These are phyloP conservation scores for Babjeviella inositovora DNA, from an alignment of 805 yeast species.

Conservation along the genomic window DNA sequence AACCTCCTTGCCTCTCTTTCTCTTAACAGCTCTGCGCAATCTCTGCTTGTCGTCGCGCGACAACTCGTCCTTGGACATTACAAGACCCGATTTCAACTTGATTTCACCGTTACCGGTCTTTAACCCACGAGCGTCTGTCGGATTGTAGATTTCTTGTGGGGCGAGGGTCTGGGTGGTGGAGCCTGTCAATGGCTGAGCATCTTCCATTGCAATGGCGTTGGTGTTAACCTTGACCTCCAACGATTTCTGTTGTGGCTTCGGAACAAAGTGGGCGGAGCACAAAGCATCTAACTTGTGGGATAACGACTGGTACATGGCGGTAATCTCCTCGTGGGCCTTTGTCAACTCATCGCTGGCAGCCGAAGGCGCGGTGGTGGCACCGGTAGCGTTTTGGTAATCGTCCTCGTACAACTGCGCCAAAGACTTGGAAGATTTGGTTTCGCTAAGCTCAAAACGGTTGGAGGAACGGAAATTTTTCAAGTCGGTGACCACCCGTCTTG, in stretches of 20 bases:
- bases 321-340: constrained; percentile 66
- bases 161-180: constrained; percentile 67
- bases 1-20: constrained; percentile 50
- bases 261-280: constrained; percentile 89
- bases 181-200: constrained; percentile 83
- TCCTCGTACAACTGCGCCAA: constrained; percentile 89
- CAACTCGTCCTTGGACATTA: constrained; percentile 69
- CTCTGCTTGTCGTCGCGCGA: constrained; percentile 76
- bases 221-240: constrained; percentile 73
- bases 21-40: constrained; percentile 73
- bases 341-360: constrained; percentile 48
- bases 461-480: constrained; percentile 44
- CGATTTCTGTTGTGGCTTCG: constrained; percentile 72
- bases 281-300: constrained; percentile 70
- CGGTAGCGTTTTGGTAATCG: constrained; percentile 33
- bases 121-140: constrained; percentile 16
- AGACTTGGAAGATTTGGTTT: constrained; percentile 72
- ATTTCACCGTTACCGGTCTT: constrained; percentile 42
- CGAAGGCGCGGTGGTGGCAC: constrained; percentile 22
- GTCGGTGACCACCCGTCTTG: constrained; percentile 54
- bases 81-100: constrained; percentile 58
- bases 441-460: constrained; percentile 51
- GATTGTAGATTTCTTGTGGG: constrained; percentile 81
- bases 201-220: constrained; percentile 83
- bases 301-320: constrained; percentile 42